A percentile compares a stretch with the other conserved stretches of the same genome.
These are phyloP conservation scores for Cucumis sativus DNA, from an alignment of 306 rosid genomes.

Conservation along the genomic window Cucumber_9930_V3 NC_026658.2:50001-50500, in stretches of 20 bases:
- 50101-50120: background rate
- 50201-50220: too few relatives aligned
- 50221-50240: background rate
- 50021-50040: slow-evolving; percentile 48
- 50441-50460: slow-evolving; percentile 84
- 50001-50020: slow-evolving; percentile 80
- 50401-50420: slow-evolving; percentile 89
- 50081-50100: slow-evolving; percentile 26
- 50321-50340: slow-evolving; percentile 54
- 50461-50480: slow-evolving; percentile 55
- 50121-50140: background rate
- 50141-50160: background rate
- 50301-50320: background rate
- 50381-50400: slow-evolving; percentile 70
- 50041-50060: slow-evolving; percentile 51
- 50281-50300: background rate
- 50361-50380: slow-evolving; percentile 57
- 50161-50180: background rate
- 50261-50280: background rate
- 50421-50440: slow-evolving; percentile 83
- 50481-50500: slow-evolving; percentile 63
- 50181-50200: background rate
- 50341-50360: slow-evolving; percentile 86
- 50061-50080: slow-evolving; percentile 48
- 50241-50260: background rate